Evolutionary conservation across 225 moss, liverwort and hornwort genomes (phyloP).

Genomic region (Bryum argenteum): DNA sequence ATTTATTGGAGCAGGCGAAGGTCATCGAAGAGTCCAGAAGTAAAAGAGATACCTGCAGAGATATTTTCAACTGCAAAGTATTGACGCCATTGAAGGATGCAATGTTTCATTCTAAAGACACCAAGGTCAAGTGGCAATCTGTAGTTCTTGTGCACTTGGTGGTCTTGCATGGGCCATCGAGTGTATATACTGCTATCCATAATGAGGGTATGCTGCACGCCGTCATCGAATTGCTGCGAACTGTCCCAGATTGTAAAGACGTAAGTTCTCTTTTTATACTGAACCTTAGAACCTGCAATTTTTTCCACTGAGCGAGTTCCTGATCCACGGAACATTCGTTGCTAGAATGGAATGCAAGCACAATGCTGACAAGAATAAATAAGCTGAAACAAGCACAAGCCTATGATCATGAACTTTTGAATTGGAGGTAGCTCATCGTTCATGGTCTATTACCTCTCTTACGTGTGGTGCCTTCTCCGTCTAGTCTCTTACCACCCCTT

Average conservation of each 20-base stretch:
- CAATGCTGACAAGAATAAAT: not conserved
- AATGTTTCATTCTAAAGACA: not conserved
- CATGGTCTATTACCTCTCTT: no score
- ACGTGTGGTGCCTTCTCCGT: no score
- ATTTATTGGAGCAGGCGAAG: constrained; percentile 32
- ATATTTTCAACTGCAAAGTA: constrained; percentile 8
- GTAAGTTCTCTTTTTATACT: constrained; percentile 25
- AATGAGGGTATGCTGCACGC: not conserved
- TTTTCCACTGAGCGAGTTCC: not conserved
- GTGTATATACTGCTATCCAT: constrained; percentile 22
- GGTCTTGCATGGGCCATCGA: constrained; percentile 36
- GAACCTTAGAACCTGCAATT: not conserved
- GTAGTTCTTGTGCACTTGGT: constrained; percentile 36
- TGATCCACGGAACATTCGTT: not conserved
- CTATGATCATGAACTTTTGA: not conserved
- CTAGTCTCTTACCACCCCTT: no score
- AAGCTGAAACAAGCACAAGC: not conserved
- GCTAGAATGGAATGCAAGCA: not conserved
- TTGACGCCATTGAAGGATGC: constrained; percentile 8
- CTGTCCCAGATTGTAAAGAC: constrained; percentile 6
- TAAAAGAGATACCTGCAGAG: constrained; percentile 16
- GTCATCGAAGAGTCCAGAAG: constrained; percentile 26
- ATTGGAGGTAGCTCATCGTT: no score
- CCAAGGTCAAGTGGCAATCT: constrained; percentile 43
- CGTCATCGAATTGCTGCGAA: constrained; percentile 15